Evolutionary conservation across 257 asterid species (phyloP).

Genomic region (Euphrasia confusa): DNA sequence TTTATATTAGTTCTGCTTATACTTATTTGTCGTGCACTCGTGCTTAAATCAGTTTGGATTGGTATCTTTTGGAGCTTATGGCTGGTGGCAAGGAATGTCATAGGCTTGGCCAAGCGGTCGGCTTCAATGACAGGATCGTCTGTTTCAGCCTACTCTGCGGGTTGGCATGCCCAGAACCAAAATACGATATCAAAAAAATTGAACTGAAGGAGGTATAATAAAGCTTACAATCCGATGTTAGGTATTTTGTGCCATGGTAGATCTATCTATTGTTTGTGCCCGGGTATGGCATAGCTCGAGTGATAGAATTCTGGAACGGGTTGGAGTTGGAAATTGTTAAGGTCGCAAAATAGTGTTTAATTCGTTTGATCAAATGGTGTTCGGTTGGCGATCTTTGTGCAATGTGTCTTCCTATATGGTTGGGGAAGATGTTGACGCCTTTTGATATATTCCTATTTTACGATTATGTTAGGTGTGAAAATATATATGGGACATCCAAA

Average conservation of each 20-base stretch:
- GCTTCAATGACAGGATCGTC: conserved; percentile 56
- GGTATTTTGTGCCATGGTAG: not conserved
- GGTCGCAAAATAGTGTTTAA: not conserved
- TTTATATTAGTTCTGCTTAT: not conserved
- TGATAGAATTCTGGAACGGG: not conserved
- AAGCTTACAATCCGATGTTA: not conserved
- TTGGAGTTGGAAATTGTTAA: not conserved
- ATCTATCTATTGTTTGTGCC: not conserved
- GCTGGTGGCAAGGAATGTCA: conserved; percentile 45
- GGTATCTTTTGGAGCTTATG: conserved; percentile 63
- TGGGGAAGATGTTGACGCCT: no score
- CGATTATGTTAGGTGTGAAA: no score
- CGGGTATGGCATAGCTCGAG: not conserved
- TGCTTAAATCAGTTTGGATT: conserved; percentile 60
- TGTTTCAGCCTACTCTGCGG: conserved; percentile 47
- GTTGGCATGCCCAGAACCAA: conserved; percentile 28
- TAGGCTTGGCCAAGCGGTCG: conserved; percentile 52
- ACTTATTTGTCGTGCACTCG: not conserved
- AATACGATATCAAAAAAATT: conserved; percentile 17
- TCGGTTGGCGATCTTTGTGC: no score
- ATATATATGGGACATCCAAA: no score
- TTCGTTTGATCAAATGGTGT: not conserved
- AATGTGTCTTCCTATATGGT: no score
- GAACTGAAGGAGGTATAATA: conserved; percentile 17
- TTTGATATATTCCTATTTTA: no score